Evolutionary conservation across 768 basidiomycete genomes (phyloP).

Genomic region (Hericium rajendrae): DNA sequence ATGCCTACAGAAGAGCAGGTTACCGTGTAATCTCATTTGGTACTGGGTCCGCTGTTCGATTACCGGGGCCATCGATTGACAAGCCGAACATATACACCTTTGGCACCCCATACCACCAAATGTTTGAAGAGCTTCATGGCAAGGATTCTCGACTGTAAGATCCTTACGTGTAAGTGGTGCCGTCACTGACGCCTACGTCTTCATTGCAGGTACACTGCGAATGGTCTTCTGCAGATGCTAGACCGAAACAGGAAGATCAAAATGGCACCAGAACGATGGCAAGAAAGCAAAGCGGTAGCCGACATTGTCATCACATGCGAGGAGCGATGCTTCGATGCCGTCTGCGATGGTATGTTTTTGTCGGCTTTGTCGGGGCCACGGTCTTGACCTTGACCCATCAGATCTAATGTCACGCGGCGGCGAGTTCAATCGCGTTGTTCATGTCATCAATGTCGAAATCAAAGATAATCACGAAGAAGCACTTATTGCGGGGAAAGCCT

Average conservation of each 20-base stretch:
- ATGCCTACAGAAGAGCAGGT: slow-evolving; percentile 65
- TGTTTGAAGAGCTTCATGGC: slow-evolving; percentile 78
- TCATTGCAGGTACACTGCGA: slow-evolving; percentile 70
- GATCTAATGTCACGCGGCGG: slow-evolving; percentile 84
- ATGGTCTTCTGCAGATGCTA: slow-evolving; percentile 91
- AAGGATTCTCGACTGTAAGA: slow-evolving; percentile 82
- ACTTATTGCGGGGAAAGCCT: slow-evolving; percentile 86
- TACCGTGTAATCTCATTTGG: slow-evolving; percentile 89
- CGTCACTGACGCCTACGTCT: not conserved
- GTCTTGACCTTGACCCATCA: slow-evolving; percentile 19
- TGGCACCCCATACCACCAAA: slow-evolving; percentile 93
- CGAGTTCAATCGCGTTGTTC: slow-evolving; percentile 88
- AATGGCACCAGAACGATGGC: slow-evolving; percentile 92
- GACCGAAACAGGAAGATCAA: slow-evolving; percentile 93
- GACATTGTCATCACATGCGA: slow-evolving; percentile 99
- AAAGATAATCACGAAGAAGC: slow-evolving; percentile 99
- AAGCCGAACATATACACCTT: slow-evolving; percentile 96
- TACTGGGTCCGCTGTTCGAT: slow-evolving; percentile 92
- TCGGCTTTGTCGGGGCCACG: slow-evolving; percentile 1
- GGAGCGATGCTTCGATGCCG: slow-evolving; percentile 96
- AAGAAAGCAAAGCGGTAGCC: slow-evolving; percentile 80
- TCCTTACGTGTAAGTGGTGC: not conserved
- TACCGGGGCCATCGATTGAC: slow-evolving; percentile 94
- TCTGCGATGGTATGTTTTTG: slow-evolving; percentile 77
- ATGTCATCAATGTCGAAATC: slow-evolving; percentile 96